Conservation (phyloP, 495 filamentous ascomycete species). For the Penicillium paxilli region DNA sequence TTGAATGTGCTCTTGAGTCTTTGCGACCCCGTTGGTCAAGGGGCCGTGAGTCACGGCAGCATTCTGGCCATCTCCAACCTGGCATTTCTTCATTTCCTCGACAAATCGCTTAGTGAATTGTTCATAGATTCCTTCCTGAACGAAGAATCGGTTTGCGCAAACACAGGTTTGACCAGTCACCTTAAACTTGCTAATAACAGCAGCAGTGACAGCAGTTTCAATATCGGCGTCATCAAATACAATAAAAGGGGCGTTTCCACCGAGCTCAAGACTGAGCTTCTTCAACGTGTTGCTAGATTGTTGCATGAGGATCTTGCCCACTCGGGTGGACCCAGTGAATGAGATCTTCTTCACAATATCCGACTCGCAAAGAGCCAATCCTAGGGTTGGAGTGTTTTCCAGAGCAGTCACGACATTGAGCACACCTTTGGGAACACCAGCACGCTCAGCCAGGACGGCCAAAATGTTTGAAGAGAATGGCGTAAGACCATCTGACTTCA, state of each 20-base stretch:
- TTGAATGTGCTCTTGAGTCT: conserved; percentile 50
- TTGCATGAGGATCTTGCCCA: conserved; percentile 52
- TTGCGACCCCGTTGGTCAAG: conserved; percentile 36
- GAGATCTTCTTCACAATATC: conserved; percentile 46
- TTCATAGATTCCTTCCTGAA: conserved; percentile 52
- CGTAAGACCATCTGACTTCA: conserved; percentile 51
- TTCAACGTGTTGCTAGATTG: conserved; percentile 49
- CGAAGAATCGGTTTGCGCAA: conserved; percentile 61
- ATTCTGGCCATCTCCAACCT: conserved; percentile 55
- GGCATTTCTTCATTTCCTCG: conserved; percentile 44
- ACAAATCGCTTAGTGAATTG: conserved; percentile 46
- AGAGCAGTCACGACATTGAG: conserved; percentile 49
- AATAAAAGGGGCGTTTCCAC: conserved; percentile 56
- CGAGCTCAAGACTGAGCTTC: conserved; percentile 53
- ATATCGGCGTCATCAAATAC: conserved; percentile 55
- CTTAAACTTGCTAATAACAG: conserved; percentile 49
- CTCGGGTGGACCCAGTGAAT: conserved; percentile 52
- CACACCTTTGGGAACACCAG: conserved; percentile 50
- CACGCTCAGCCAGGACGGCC: conserved; percentile 47
- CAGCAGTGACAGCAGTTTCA: conserved; percentile 44
- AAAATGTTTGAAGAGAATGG: conserved; percentile 48
- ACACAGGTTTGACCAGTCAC: conserved; percentile 64
- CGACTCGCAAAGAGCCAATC: conserved; percentile 39
- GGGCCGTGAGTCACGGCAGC: conserved; percentile 55
- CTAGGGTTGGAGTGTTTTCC: conserved; percentile 44